A percentile compares a stretch with the other conserved stretches of the same genome.
phyloP scores from a whole-genome alignment of 73 alveolate species.

The Paramecium primaurelia region DNA sequence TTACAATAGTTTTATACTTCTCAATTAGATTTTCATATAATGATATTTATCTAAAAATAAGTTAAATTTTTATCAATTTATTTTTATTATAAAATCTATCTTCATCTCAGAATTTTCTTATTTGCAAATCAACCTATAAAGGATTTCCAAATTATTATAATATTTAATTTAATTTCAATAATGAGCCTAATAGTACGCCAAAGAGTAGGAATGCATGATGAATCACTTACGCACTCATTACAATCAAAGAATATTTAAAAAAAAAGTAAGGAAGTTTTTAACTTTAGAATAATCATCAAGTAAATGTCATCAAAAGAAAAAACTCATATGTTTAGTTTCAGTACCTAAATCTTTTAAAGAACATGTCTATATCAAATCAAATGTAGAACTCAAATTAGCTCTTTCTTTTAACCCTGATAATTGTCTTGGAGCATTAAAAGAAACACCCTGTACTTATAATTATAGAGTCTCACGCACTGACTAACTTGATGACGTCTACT shows the following conservation, averaged over 20 bases:
- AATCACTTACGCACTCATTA: background rate
- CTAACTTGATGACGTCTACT: background rate
- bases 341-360: background rate
- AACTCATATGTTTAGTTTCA: background rate
- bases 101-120: too few species aligned
- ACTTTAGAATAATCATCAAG: background rate
- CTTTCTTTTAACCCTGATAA: background rate
- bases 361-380: background rate
- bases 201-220: background rate
- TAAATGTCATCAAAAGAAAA: background rate
- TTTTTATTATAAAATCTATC: too few species aligned
- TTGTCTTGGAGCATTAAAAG: constrained; percentile 5
- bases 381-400: constrained; percentile 24
- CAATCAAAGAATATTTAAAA: background rate
- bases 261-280: background rate
- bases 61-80: too few species aligned
- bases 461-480: background rate
- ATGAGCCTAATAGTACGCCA: background rate
- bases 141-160: background rate
- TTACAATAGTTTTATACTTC: background rate
- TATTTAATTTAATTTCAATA: background rate
- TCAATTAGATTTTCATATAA: background rate
- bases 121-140: background rate
- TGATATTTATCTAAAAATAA: background rate
- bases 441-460: background rate